Conservation (phyloP, 805 yeast species). For the Yarrowia sp. region DNA sequence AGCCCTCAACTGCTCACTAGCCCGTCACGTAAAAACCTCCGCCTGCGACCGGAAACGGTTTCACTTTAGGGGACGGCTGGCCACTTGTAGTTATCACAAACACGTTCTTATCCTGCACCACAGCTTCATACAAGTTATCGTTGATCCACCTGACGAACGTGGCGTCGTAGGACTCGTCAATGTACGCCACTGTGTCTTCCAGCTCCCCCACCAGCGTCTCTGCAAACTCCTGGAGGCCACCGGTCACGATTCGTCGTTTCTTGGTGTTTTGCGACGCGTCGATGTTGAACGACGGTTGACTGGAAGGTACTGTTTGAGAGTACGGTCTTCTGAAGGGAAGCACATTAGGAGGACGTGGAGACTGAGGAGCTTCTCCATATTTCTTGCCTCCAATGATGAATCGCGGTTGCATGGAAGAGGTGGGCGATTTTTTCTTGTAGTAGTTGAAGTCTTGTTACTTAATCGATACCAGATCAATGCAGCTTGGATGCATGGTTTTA, state of each 20-base stretch:
- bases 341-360: slow-evolving; percentile 2
- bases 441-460: neutral
- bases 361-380: neutral
- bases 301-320: slow-evolving; percentile 9
- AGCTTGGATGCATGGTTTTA: neutral
- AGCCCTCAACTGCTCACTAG: too few species aligned
- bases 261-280: slow-evolving; percentile 24
- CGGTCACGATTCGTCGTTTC: slow-evolving; percentile 9
- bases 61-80: slow-evolving; percentile 8
- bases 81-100: slow-evolving; percentile 24
- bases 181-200: slow-evolving; percentile 25
- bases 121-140: slow-evolving; percentile 15
- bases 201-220: slow-evolving; percentile 29
- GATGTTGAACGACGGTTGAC: slow-evolving; percentile 10
- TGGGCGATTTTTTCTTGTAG: slow-evolving; percentile 1
- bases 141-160: slow-evolving; percentile 24
- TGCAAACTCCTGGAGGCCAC: slow-evolving; percentile 34
- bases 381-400: slow-evolving; percentile 30
- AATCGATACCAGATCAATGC: slow-evolving; percentile 7
- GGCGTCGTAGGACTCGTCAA: slow-evolving; percentile 19
- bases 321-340: slow-evolving; percentile 11
- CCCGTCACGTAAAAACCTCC: slow-evolving; percentile 8
- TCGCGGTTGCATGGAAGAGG: slow-evolving; percentile 11
- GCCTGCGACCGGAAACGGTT: slow-evolving; percentile 3
- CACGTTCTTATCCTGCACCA: slow-evolving; percentile 18